These are phyloP conservation scores for Solanum sejunctum DNA, from an alignment of 257 asterid genomes.

Conservation along the genomic window DNA sequence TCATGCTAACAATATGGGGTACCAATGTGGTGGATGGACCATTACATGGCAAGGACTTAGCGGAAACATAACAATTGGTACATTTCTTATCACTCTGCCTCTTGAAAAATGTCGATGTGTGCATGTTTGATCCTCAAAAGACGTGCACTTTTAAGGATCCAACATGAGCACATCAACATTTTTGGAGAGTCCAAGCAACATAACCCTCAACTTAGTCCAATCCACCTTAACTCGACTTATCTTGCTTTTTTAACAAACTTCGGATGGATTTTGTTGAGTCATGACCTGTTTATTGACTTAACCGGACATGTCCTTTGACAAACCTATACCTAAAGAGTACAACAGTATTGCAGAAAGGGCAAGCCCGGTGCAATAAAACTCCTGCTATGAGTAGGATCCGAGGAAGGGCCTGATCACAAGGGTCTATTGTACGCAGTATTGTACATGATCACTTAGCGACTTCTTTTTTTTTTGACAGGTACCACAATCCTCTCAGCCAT, in stretches of 20 bases:
- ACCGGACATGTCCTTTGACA: neutral
- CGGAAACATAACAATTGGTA: constrained; percentile 2
- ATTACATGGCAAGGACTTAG: constrained; percentile 9
- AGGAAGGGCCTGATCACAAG: too few relatives aligned
- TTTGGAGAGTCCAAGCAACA: neutral
- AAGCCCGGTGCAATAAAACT: too few relatives aligned
- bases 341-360: too few relatives aligned
- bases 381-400: too few relatives aligned
- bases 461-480: neutral
- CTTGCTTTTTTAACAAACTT: neutral
- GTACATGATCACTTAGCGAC: neutral
- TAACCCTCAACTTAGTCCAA: neutral
- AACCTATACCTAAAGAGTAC: neutral
- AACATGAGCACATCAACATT: neutral
- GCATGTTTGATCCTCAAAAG: neutral
- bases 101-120: neutral
- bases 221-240: neutral
- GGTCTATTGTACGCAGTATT: too few relatives aligned
- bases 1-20: constrained; percentile 3
- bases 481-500: constrained; percentile 5
- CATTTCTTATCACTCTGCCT: neutral
- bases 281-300: neutral
- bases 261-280: neutral
- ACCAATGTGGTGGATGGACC: constrained; percentile 8
- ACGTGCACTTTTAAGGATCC: neutral